These are phyloP conservation scores for Panicum hallii DNA, from an alignment of 202 grass and related monocot species.

Conservation along the genomic window DNA sequence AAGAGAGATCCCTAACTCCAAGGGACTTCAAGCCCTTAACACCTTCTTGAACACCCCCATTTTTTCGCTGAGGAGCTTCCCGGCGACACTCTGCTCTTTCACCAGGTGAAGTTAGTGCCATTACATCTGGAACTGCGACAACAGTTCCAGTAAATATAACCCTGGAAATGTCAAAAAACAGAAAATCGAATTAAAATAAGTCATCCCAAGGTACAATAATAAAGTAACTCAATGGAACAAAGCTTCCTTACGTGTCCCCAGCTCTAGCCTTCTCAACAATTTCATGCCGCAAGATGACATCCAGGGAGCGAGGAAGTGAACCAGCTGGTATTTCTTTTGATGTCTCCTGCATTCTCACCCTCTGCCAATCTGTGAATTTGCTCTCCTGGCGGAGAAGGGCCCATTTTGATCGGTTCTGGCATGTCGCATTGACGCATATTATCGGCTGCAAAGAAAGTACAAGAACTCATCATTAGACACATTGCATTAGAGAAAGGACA, in stretches of 20 bases:
- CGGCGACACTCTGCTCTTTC: slow-evolving; percentile 94
- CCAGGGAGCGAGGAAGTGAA: slow-evolving; percentile 90
- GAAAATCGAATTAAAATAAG: background rate
- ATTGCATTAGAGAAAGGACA: background rate
- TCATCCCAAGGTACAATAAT: background rate
- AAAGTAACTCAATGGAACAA: background rate
- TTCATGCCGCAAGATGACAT: slow-evolving; percentile 93
- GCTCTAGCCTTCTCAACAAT: slow-evolving; percentile 98
- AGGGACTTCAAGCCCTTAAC: slow-evolving; percentile 86
- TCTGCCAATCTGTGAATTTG: slow-evolving; percentile 97
- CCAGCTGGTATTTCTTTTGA: slow-evolving; percentile 97
- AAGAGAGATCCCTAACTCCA: slow-evolving; percentile 95
- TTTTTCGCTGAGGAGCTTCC: slow-evolving; percentile 86
- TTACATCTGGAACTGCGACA: slow-evolving; percentile 93
- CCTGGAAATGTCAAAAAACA: slow-evolving; percentile 44
- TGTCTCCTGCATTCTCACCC: slow-evolving; percentile 93
- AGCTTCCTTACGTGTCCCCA: slow-evolving; percentile 86
- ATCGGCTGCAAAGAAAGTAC: slow-evolving; percentile 68
- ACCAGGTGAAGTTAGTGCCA: slow-evolving; percentile 95
- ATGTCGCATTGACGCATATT: slow-evolving; percentile 90
- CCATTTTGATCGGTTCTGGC: slow-evolving; percentile 85
- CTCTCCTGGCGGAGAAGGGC: slow-evolving; percentile 95
- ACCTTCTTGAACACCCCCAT: slow-evolving; percentile 81
- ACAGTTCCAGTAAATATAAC: slow-evolving; percentile 90
- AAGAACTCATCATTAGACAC: slow-evolving; percentile 30